Evolutionary conservation across 345 rosid genomes (phyloP), one percentile per base, ranked within the genome.

Genomic region (Arabidopsis thaliana): DNA sequence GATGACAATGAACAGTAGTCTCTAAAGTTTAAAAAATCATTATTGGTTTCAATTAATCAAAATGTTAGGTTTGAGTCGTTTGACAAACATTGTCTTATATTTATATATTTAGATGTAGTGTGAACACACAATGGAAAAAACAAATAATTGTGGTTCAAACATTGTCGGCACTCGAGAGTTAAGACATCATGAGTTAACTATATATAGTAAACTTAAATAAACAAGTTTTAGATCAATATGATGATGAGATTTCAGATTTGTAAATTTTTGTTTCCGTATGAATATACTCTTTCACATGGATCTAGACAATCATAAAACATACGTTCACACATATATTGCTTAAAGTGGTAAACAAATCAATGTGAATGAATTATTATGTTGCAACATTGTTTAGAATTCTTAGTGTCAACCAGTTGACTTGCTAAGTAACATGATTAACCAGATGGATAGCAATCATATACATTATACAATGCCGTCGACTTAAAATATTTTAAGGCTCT

Each of bases 121-220:
- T 69, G 74, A 76, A 61, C 74, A 76, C 42, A 8, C 34, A 51
- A 6, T 68, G 34, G 34, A 59, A 67, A 51, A 59, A 12, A 16
- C 52, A 59, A 49, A 38, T 58, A 41, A 4, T 66, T 12, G 7
- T 68, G 6, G 69, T 67, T 53, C 24, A 28, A 59, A 32, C 62
- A 59, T 20, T 75, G 74, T 33, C 69, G 79, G 63, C 74, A 51
- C 74, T 75, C 25, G n/a, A 68, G 69, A 51, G 46, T 49, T 14
- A n/a, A 48, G 55, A 40, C 79, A 59, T 59, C 13, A 41, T 22
- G 10, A 57, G 32, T 63, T 11, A 37, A 23, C n/a, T 37, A 8
- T 36, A 20, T 37, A 59, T 6, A 53, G 7, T 5, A 55, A 7
- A 32, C 8, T 69, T 25, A 0, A 37, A 37, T 37, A 37, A 37